phyloP scores from a whole-genome alignment of 139 green algal species.

The Mesotaenium endlicherianum region DNA sequence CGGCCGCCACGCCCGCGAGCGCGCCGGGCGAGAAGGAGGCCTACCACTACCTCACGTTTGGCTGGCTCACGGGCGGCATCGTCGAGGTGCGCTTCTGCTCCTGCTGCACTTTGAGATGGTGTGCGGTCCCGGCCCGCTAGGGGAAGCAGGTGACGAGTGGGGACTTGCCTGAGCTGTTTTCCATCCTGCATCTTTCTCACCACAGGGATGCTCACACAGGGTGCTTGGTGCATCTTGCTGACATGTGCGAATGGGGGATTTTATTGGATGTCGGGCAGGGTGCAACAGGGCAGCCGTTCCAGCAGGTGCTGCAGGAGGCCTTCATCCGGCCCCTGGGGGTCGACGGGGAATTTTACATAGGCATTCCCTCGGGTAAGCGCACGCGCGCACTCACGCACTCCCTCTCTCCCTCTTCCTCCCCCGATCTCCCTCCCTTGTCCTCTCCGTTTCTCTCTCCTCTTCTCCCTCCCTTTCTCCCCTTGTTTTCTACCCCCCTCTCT shows the following conservation, averaged over 20 bases:
- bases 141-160: no score
- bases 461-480: background rate
- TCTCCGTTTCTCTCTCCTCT: background rate
- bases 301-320: slow-evolving; percentile 29
- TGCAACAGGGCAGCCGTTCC: slow-evolving; percentile 21
- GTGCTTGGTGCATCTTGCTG: no score
- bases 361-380: slow-evolving; percentile 45
- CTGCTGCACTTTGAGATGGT: background rate
- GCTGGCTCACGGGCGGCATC: slow-evolving; percentile 53
- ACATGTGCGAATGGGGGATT: no score
- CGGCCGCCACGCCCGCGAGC: background rate
- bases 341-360: slow-evolving; percentile 49
- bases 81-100: slow-evolving; percentile 32
- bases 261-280: slow-evolving; percentile 4
- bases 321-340: slow-evolving; percentile 40
- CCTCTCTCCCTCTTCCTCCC: background rate
- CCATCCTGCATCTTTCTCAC: background rate
- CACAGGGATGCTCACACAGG: no score
- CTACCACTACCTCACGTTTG: slow-evolving; percentile 54
- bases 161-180: background rate
- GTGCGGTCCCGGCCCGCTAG: no score
- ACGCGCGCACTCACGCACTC: background rate
- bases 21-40: slow-evolving; percentile 11
- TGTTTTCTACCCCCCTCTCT: background rate
- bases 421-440: slow-evolving; percentile 1